Evolutionary conservation across 176 grass and related monocot genomes (phyloP), one percentile per base, ranked within the genome.

Genomic region (Ampelocalamus luodianensis): DNA sequence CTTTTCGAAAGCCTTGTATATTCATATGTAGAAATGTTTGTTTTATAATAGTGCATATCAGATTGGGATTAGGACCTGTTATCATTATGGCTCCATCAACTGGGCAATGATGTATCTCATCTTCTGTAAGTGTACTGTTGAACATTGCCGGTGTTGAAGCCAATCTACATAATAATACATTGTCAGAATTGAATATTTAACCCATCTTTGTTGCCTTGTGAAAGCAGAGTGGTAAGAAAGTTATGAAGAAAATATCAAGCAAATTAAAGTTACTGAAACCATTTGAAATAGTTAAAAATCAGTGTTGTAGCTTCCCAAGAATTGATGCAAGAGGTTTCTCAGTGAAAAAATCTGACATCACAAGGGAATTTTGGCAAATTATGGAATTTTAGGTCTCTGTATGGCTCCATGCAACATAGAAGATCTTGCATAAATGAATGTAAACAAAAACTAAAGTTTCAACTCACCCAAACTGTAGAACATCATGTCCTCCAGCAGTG

Each of bases 141-240:
- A 95, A 98, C 96, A 98, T 98, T 85, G 96, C 96, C 26, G 96
- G 96, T 53, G 96, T 98, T 89, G 96, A 95, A 87, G 96, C 93
- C 91, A 95, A 91, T 92, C 96, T 98, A 65, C 55, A 92, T 69
- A 26, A 88, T 72, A 26, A 88, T 72, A 70, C 50, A 83, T 51
- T 60, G 68, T 83, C 29, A 83, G 40, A 76, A 20, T 26, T 86
- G 15, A 68, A 65, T 43, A 51, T 62, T 42, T 14, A 42, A 37
- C 10, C 20, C 11, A 39, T 49, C 26, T 70, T 53, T 75, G 53
- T 43, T 44, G 46, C 50, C 27, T 55, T 63, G 74, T 59, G 27
- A 68, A 56, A 59, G 16, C 43, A 85, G 45, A 66, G 16, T 54
- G 10, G 32, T 64, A 63, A 14, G 11, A 62, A 70, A 69, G 26